phyloP scores from a whole-genome alignment of 805 yeast genomes.

The Teunomyces atbi region DNA sequence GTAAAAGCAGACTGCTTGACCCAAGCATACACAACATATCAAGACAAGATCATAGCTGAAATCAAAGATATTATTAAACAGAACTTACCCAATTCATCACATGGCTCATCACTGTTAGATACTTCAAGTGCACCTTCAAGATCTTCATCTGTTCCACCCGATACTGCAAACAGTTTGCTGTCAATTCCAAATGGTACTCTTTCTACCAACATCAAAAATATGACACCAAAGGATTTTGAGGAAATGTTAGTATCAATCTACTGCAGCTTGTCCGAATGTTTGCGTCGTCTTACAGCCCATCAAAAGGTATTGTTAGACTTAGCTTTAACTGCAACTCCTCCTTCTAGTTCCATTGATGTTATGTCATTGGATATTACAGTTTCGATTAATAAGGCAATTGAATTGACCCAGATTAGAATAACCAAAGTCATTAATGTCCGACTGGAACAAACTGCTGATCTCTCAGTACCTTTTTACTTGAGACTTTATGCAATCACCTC shows the following conservation, averaged over 20 bases:
- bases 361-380: slow-evolving; percentile 65
- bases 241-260: slow-evolving; percentile 61
- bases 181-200: slow-evolving; percentile 14
- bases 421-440: slow-evolving; percentile 77
- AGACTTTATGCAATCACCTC: slow-evolving; percentile 64
- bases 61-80: slow-evolving; percentile 68
- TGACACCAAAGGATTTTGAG: slow-evolving; percentile 76
- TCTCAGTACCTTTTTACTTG: slow-evolving; percentile 61
- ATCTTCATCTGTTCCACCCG: slow-evolving; percentile 28
- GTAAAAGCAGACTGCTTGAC: slow-evolving; percentile 59
- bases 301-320: slow-evolving; percentile 76
- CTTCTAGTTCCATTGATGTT: slow-evolving; percentile 33
- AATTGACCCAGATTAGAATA: slow-evolving; percentile 70
- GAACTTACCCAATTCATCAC: slow-evolving; percentile 50
- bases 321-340: slow-evolving; percentile 42
- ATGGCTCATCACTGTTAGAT: slow-evolving; percentile 16
- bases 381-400: slow-evolving; percentile 66
- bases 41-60: slow-evolving; percentile 66
- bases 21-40: slow-evolving; percentile 61
- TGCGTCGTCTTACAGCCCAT: slow-evolving; percentile 71
- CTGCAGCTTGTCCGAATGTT: slow-evolving; percentile 64
- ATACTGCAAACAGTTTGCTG: slow-evolving; percentile 7
- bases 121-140: slow-evolving; percentile 27
- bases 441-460: slow-evolving; percentile 61
- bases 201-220: slow-evolving; percentile 51